Percentiles rank a stretch among this genome's conserved stretches.
Conservation (phyloP, 2,329 filamentous ascomycete genomes). For the Trichoderma oligosporum region DNA sequence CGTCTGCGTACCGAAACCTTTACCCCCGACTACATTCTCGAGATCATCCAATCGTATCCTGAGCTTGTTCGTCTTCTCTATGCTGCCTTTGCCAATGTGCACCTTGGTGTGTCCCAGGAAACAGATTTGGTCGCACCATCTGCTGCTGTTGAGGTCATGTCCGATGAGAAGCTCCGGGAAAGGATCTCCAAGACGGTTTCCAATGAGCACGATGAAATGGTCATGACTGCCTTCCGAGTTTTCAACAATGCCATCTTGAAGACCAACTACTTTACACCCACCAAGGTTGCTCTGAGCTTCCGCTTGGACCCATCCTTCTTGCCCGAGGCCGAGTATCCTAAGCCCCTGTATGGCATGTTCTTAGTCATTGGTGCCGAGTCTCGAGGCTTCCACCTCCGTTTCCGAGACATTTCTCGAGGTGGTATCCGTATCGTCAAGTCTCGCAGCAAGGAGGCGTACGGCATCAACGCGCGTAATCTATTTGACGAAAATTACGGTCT, state of each 20-base stretch:
- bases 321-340: conserved; percentile 86
- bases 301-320: conserved; percentile 86
- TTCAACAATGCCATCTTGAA: conserved; percentile 94
- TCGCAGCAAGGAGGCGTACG: conserved; percentile 89
- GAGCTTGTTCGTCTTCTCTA: conserved; percentile 83
- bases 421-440: conserved; percentile 99
- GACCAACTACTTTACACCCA: conserved; percentile 96
- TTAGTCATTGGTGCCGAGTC: conserved; percentile 96
- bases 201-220: conserved; percentile 96
- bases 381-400: conserved; percentile 93
- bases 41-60: conserved; percentile 92
- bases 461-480: conserved; percentile 91
- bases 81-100: conserved; percentile 83
- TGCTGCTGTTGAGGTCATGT: conserved; percentile 64
- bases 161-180: conserved; percentile 68
- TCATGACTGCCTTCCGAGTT: conserved; percentile 92
- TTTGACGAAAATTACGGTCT: conserved; percentile 99
- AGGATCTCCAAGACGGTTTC: conserved; percentile 74
- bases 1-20: conserved; percentile 94
- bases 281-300: conserved; percentile 97
- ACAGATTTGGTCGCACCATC: conserved; percentile 50
- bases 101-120: conserved; percentile 55
- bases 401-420: conserved; percentile 93
- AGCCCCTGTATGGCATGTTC: conserved; percentile 96
- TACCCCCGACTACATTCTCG: conserved; percentile 94